A percentile compares a stretch with the other conserved stretches of the same genome.
phyloP scores from a whole-genome alignment of 1,284 basidiomycete genomes.

The Takashimella koratensis region DNA sequence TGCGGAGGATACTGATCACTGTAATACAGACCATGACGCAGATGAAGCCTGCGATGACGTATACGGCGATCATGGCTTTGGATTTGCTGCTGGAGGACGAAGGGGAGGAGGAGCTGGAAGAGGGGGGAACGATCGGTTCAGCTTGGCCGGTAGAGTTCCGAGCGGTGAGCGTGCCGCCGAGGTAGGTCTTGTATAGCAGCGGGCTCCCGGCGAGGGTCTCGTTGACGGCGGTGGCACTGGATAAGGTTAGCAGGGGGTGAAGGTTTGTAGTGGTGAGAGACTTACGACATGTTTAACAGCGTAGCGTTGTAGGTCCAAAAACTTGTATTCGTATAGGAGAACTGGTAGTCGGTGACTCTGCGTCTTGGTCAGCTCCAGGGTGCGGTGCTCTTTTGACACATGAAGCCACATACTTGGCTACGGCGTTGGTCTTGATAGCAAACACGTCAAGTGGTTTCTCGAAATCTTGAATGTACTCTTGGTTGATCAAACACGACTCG shows the following conservation, averaged over 20 bases:
- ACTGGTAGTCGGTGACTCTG: conserved; percentile 64
- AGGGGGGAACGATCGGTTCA: conserved; percentile 21
- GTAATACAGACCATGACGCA: conserved; percentile 62
- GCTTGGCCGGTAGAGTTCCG: conserved; percentile 59
- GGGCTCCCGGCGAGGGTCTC: conserved; percentile 51
- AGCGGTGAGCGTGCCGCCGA: conserved; percentile 65
- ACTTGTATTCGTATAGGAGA: conserved; percentile 55
- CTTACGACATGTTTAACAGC: conserved; percentile 37
- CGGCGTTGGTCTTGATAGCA: conserved; percentile 41
- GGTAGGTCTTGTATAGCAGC: conserved; percentile 54
- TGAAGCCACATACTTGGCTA: conserved; percentile 28
- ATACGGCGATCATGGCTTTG: conserved; percentile 65
- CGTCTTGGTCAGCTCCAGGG: neutral
- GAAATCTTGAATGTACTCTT: conserved; percentile 63
- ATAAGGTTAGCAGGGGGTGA: neutral
- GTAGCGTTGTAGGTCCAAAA: conserved; percentile 56
- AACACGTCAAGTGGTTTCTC: conserved; percentile 77
- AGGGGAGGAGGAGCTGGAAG: conserved; percentile 11
- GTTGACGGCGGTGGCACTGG: conserved; percentile 51
- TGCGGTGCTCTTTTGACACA: neutral
- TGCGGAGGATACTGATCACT: conserved; percentile 52
- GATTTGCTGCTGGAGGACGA: conserved; percentile 10
- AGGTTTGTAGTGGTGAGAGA: conserved; percentile 50
- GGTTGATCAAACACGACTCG: conserved; percentile 68
- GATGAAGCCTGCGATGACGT: conserved; percentile 78